phyloP scores from a whole-genome alignment of 2,329 filamentous ascomycete genomes.

The Cylindrodendrum hubeiense region DNA sequence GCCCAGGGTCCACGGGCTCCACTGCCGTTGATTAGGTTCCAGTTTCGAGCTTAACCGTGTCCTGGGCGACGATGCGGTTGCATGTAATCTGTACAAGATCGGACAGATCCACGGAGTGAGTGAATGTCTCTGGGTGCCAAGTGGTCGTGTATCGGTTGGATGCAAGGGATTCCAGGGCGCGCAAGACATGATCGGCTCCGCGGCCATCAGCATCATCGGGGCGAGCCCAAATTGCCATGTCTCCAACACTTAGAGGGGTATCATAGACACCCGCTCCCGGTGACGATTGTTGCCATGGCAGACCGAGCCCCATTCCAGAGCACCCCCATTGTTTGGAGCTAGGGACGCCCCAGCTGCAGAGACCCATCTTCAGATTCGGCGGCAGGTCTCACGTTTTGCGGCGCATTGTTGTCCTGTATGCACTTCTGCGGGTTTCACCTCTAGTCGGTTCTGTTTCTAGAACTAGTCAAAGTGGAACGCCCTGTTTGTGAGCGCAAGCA shows the following conservation, averaged over 20 bases:
- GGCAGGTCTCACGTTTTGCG: conserved; percentile 30
- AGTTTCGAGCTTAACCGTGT: conserved; percentile 5
- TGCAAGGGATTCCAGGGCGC: conserved; percentile 7
- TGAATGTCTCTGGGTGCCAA: neutral
- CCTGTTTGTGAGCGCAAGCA: conserved; percentile 1
- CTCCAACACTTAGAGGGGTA: conserved; percentile 1
- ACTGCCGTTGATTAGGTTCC: conserved; percentile 6
- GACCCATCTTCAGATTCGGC: conserved; percentile 19
- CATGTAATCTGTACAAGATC: neutral
- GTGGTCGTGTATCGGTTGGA: neutral
- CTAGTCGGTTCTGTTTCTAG: conserved; percentile 33
- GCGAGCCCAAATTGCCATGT: conserved; percentile 14
- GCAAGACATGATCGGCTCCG: neutral
- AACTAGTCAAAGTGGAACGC: conserved; percentile 23
- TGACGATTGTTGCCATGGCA: conserved; percentile 38
- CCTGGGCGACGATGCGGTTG: conserved; percentile 1
- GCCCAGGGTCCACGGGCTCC: conserved; percentile 13
- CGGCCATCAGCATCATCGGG: conserved; percentile 20
- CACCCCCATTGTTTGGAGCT: conserved; percentile 26
- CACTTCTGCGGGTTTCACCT: conserved; percentile 28
- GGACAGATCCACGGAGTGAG: conserved; percentile 2
- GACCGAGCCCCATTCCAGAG: conserved; percentile 29
- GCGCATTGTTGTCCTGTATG: conserved; percentile 19
- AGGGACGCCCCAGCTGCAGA: conserved; percentile 15
- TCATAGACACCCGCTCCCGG: neutral